These are phyloP conservation scores for Pterocarpus macrocarpus DNA, from an alignment of 306 rosid species.

Conservation along the genomic window DNA sequence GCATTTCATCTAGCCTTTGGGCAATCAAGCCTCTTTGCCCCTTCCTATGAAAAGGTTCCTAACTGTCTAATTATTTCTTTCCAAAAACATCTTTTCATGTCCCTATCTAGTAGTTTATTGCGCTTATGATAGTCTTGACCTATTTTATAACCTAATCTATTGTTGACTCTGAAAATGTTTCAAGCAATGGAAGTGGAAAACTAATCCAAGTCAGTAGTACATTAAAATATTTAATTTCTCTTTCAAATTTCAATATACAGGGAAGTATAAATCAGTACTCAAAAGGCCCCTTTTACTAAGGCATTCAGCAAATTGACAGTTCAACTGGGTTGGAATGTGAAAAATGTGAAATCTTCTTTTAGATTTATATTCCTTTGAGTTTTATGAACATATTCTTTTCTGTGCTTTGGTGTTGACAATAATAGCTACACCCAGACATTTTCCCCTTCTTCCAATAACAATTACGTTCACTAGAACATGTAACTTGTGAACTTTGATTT, in stretches of 20 bases:
- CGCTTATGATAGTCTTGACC: constrained; percentile 1
- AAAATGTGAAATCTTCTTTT: background rate
- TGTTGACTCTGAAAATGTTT: background rate
- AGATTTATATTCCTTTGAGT: background rate
- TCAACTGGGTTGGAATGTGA: constrained; percentile 2
- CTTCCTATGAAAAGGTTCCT: constrained; percentile 75
- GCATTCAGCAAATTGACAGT: background rate
- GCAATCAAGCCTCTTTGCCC: constrained; percentile 74
- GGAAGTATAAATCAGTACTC: background rate
- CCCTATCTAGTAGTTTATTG: background rate
- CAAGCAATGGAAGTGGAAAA: constrained; percentile 6
- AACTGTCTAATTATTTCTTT: constrained; percentile 1
- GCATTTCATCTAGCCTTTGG: constrained; percentile 79
- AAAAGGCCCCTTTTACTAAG: background rate
- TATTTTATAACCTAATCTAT: constrained; percentile 5
- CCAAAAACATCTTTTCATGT: background rate
- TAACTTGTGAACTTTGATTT: constrained; percentile 27
- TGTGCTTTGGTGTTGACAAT: background rate
- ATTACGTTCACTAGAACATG: background rate
- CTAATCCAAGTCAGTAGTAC: background rate
- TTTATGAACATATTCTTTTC: background rate
- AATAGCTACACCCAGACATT: background rate
- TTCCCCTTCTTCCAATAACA: background rate
- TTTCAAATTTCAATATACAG: background rate
- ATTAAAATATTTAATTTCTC: constrained; percentile 7